Evolutionary conservation across 106 monocot species (phyloP), one percentile per base, ranked within the genome.

Genomic region (Amphibolis antarctica): DNA sequence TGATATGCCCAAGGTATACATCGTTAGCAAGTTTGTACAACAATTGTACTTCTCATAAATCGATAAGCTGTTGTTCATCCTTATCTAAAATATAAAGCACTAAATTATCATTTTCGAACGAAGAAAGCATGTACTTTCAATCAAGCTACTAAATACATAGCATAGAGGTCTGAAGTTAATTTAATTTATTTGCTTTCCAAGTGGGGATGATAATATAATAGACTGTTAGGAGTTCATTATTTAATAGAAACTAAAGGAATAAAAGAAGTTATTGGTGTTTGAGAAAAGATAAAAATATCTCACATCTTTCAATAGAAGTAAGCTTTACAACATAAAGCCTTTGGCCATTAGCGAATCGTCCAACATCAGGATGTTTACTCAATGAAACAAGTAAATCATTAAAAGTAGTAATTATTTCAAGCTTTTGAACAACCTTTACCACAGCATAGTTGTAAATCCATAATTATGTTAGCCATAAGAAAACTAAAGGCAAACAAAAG

Each of bases 271-370:
- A 60, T 22, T 42, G 2, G 24, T 63, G 10, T 46, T 47, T 12
- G 20, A 60, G 42, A 42, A 31, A 56, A 56, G 13, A 53, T 20
- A 13, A 65, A 29, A 48, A 68, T 25, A 53, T 44, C 12, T 77
- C 63, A 98, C 98, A 87, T 91, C 79, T 84, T 63, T 58, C 80
- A 60, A 98, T 23, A 31, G 48, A 80, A 42, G 73, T 81, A 58
- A 98, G 76, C 75, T 91, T 83, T 46, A 74, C 63, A 69, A 76
- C 78, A 71, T 82, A 98, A 49, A 98, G 81, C 67, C 80, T 87
- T 54, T 88, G 87, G 53, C 91, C 91, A 77, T 98, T 98, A 44
- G 84, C 84, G 70, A 96, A 90, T 62, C 55, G 63, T 29, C 57
- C 71, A 60, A 71, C 76, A 68, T 84, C 84, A 67, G 84, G 73